Evolutionary conservation across 2,329 filamentous ascomycete genomes (phyloP), one percentile per base, ranked within the genome.

Genomic region (Penicillium sp.): DNA sequence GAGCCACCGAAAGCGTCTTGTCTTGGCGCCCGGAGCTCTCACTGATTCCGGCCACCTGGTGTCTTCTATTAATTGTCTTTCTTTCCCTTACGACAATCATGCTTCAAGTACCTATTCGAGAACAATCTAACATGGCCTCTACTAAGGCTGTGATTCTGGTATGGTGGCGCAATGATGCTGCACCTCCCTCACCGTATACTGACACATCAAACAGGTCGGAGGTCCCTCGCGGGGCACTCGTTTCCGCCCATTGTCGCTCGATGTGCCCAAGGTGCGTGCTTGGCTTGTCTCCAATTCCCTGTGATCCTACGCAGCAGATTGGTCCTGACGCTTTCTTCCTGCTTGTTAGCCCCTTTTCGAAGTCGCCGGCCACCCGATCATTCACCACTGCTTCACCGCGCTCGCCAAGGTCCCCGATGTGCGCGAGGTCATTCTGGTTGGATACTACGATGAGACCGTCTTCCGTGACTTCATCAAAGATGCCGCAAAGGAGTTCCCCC

Each of bases 381-480:
- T 98, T 81, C 93, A 93, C 84, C 95, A 99, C 83, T 96, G 93
- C 82, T 86, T 99, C 74, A 90, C 89, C 71, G 92, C 95, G 70
- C 85, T 98, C 71, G 87, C 90, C 65, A 96, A 93, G 76, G 90
- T 98, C 59, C 89, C 91, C 69, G 89, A 90, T 71, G 91, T 99
- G 77, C 90, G 92, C 73, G 95, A 99, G 79, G 93, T 99, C 68
- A 93, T 95, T 81, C 88, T 99, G 71, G 96, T 99, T 72, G 95
- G 95, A 72, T 99, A 99, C 85, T 99, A 98, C 78, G 95, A 99
- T 75, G 95, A 98, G 81, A 85, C 87, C 45, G 91, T 98, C 70
- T 97, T 98, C 85, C 90, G 92, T 71, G 93, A 97, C 79, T 98
- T 98, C 80, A 96, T 98, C 82, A 96, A 96, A 79, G 90, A 96